phyloP scores from a whole-genome alignment of 805 yeast species.

The Yamadazyma ubonensis region DNA sequence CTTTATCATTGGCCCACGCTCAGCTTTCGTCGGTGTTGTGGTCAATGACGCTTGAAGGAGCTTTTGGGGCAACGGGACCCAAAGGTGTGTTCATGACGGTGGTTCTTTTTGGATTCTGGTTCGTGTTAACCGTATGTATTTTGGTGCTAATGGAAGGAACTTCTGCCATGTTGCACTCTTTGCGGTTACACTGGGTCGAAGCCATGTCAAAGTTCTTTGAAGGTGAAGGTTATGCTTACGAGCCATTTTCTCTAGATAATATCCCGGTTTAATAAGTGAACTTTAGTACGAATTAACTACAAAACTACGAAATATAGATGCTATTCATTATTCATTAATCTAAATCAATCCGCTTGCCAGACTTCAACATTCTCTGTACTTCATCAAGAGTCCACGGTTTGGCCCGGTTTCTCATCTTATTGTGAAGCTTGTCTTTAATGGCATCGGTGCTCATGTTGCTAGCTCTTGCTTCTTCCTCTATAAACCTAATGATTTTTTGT shows the following conservation, averaged over 20 bases:
- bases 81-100: conserved; percentile 59
- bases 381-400: conserved; percentile 35
- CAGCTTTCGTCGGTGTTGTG: conserved; percentile 72
- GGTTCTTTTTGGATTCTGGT: conserved; percentile 71
- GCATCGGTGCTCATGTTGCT: conserved; percentile 19
- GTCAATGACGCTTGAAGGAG: conserved; percentile 69
- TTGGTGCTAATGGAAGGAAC: conserved; percentile 81
- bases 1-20: conserved; percentile 76
- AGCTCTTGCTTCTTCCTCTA: conserved; percentile 29
- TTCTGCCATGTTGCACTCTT: conserved; percentile 77
- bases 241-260: conserved; percentile 54
- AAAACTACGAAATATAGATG: too few species aligned
- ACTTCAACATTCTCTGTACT: conserved; percentile 32
- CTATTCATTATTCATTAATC: conserved; percentile 13
- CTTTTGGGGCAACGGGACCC: conserved; percentile 56
- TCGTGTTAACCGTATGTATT: conserved; percentile 63
- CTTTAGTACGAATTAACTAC: too few species aligned
- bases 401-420: conserved; percentile 27
- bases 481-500: conserved; percentile 26
- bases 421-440: conserved; percentile 27
- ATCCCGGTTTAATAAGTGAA: conserved; percentile 1
- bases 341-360: conserved; percentile 25
- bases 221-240: conserved; percentile 71
- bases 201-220: conserved; percentile 78
- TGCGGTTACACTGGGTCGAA: conserved; percentile 80